Base-by-base conservation (phyloP, 2,329 filamentous ascomycete species). In the Fusarium papillatum region DNA sequence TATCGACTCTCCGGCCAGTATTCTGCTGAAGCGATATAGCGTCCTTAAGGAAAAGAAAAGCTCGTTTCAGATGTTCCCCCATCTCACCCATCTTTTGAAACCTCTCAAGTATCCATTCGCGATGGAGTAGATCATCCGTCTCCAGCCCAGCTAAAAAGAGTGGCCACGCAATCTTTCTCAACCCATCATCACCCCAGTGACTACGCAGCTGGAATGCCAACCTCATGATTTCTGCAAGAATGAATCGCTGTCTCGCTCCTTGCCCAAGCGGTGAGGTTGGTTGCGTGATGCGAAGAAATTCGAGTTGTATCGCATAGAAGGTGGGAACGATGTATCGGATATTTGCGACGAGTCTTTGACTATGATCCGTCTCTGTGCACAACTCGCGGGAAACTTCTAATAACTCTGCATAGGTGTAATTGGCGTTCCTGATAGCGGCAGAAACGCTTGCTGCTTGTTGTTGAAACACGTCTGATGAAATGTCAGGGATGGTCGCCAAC, bases 121-220 rank as follows among this genome's bases (percentile, higher is more conserved):
- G 81, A 36, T 84, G 80, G 7, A 81, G 69, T 6, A 76, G 66
- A 26, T 82, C 79, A 16, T 82, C 77, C 7, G 82, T 84, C 70
- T 84, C 82, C 2, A 85, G 72, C 7, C 80, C 82, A 14, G 79
- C 82, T 11, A 82, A 74, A 60, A 84, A 83, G 14, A 84, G 71
- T 11, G 83, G 81, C 79, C 81, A 83, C 1, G 82, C 80, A 16
- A 84, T 78, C 41, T 81, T 77, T 6, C 80, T 64, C 39, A 83
- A 78, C 5, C 80, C 76, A 22, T 80, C 75, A 9, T 81, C 74
- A 7, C 82, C 82, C 19, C 77, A 76, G 60, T 84, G 78, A 41
- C 79, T 81, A 46, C 79, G 81, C 19, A 79, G 74, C 43, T 84
- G 82, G 24, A 80, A 78, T 2, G 81, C 80, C 5, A 84, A 70